phyloP scores from a whole-genome alignment of 2,329 filamentous ascomycete species.

The Coleophoma crateriformis region DNA sequence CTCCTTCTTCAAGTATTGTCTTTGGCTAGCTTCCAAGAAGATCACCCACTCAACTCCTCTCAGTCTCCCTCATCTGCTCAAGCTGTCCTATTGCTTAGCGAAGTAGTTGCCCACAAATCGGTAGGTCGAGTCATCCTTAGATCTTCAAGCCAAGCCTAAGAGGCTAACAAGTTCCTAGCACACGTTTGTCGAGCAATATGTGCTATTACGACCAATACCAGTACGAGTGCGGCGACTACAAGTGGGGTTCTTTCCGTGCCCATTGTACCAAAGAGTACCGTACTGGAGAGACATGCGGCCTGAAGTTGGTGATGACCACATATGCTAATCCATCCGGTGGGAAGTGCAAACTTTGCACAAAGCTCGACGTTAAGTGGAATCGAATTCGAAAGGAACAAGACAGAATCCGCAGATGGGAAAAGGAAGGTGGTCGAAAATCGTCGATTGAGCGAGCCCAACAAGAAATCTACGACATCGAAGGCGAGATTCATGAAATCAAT shows the following conservation, averaged over 20 bases:
- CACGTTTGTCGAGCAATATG: slow-evolving; percentile 49
- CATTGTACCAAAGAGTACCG: slow-evolving; percentile 94
- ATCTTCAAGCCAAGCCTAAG: background rate
- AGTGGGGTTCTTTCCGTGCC: slow-evolving; percentile 88
- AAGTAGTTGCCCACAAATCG: too few relatives aligned
- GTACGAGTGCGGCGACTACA: slow-evolving; percentile 85
- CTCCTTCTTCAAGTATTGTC: too few relatives aligned
- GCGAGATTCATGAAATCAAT: slow-evolving; percentile 49
- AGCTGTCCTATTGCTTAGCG: too few relatives aligned
- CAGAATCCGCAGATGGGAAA: slow-evolving; percentile 72
- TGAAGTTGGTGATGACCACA: slow-evolving; percentile 81
- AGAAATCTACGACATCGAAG: slow-evolving; percentile 62
- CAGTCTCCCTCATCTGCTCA: too few relatives aligned
- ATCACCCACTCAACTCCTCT: too few relatives aligned
- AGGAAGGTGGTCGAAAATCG: slow-evolving; percentile 57
- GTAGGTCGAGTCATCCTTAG: too few relatives aligned
- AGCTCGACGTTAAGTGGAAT: slow-evolving; percentile 79
- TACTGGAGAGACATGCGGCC: slow-evolving; percentile 91
- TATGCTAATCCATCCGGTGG: slow-evolving; percentile 44
- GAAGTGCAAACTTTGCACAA: slow-evolving; percentile 80
- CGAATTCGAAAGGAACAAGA: slow-evolving; percentile 68
- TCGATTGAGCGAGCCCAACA: slow-evolving; percentile 66
- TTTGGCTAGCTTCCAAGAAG: too few relatives aligned
- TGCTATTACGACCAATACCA: slow-evolving; percentile 93
- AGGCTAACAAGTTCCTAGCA: background rate